Evolutionary conservation across 2,329 filamentous ascomycete genomes (phyloP), one percentile per base, ranked within the genome.

Genomic region (Hypoxylon sp.): DNA sequence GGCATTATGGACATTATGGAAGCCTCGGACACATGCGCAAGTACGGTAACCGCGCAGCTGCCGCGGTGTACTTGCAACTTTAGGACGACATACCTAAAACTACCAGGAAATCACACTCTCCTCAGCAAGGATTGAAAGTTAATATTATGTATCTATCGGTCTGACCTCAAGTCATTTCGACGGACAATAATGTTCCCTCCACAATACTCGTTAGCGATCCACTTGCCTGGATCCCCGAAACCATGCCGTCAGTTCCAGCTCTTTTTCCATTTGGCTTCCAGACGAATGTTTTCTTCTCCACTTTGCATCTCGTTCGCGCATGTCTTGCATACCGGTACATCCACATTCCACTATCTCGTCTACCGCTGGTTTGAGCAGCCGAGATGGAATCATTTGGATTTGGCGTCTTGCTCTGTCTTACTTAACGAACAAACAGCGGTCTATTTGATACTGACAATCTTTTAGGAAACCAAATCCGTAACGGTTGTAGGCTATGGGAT

Each of bases 111-210:
- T 35, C 19, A 56, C 31, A 29, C 56, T 65, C 58, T 42, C 47
- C 22, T 6, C 19, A 47, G 47, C 31, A 19, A 17, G 56, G 58
- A 65, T 68, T 50, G 35, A 19, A 70, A 62, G 64, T 72, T 17
- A n/a, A 66, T 3, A 22, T 9, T 17, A 67, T 24, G 70, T 72
- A 70, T 44, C 65, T 65, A 51, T 57, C 55, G 51, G 51, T 65
- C 65, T 70, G 68, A 69, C 70, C 68, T 68, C 66, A 72, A 70
- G 68, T 72, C 63, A 42, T 22, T 63, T 51, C 11, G 17, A 65
- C 70, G 69, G 71, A 68, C 62, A 63, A 47, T 31, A 31, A 31
- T 31, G 29, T 73, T 69, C 69, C 44, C 69, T 69, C 71, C 71
- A 70, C 59, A 57, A 33, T 52, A 17, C 29, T 62, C 33, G 60